A percentile compares a stretch with the other conserved stretches of the same genome.
Evolutionary conservation across 202 grass and related monocot genomes (phyloP).

Genomic region (Bolboschoenoplectus hybrid): DNA sequence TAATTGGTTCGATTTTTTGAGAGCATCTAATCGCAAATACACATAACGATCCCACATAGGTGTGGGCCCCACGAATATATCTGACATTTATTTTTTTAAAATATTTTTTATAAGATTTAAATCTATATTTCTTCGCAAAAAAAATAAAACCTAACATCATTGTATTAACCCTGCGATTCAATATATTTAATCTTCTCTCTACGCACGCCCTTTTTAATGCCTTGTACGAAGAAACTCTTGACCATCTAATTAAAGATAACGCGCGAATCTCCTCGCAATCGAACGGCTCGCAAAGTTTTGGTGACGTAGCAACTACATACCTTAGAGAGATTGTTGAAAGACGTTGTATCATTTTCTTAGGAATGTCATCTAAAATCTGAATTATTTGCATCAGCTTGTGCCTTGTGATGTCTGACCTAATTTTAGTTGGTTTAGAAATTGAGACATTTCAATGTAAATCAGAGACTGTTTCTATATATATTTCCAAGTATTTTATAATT

Average conservation of each 20-base stretch:
- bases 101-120: too few relatives aligned
- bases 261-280: background rate
- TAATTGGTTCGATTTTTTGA: too few relatives aligned
- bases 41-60: too few relatives aligned
- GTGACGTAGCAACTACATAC: too few relatives aligned
- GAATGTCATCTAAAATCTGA: background rate
- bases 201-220: background rate
- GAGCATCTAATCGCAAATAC: too few relatives aligned
- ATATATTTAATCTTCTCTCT: background rate
- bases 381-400: constrained; percentile 9
- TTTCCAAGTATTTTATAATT: background rate
- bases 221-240: too few relatives aligned
- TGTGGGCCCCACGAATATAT: too few relatives aligned
- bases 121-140: too few relatives aligned
- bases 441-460: constrained; percentile 24
- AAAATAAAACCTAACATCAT: too few relatives aligned
- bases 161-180: too few relatives aligned
- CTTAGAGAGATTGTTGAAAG: background rate
- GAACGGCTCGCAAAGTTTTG: too few relatives aligned
- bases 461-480: background rate
- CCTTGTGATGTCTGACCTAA: constrained; percentile 18
- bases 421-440: constrained; percentile 8
- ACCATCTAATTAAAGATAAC: background rate
- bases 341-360: constrained; percentile 28
- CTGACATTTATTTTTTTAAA: too few relatives aligned